Evolutionary conservation across 495 filamentous ascomycete species (phyloP), one percentile per base, ranked within the genome.

Genomic region (Massariosphaeria phaeospora): DNA sequence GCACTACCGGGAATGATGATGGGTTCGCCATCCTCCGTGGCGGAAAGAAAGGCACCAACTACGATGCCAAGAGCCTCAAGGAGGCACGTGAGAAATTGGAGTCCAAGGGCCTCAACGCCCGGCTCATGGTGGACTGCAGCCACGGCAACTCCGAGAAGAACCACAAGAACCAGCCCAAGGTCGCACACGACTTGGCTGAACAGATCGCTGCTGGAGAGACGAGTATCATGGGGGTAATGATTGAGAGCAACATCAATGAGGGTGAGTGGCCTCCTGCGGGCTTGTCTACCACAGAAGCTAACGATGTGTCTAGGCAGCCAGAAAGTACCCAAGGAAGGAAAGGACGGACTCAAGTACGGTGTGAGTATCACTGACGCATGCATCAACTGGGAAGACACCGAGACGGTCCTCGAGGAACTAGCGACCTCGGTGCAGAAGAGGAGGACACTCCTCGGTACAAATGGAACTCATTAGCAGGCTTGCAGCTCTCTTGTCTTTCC

Each of bases 321-420:
- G 71, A 97, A 96, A 69, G 89, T 96, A 13, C 86, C 89, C 1
- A 74, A 79, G 41, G 90, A 96, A 75, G 93, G 93, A 64, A 93
- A 90, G 73, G 73, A 76, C 26, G 89, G 84, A 24, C 81, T 99
- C 57, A 88, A 94, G 71, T 94, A 97, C 66, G 93, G 93, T 64
- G 85, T 97, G 66, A 91, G 86, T 62, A 97, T 99, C 68, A 99
- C 94, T 2, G 94, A 99, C 73, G 93, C 94, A 33, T 99, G 94
- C 69, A 96, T 99, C 64, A 75, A 81, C 67, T 95, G 89, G 89
- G 85, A 94, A 59, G 89, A 93, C 61, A 99, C 93, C n/a, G 83
- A 91, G 60, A 70, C 69, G 2, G 84, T 90, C 12, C 78, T 99
- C 11, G 86, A 86, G 61, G 71, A 75, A 31, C 76, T 99, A 34